These are phyloP conservation scores for Echria macrotheca DNA, from an alignment of 495 filamentous ascomycete species.

Conservation along the genomic window DNA sequence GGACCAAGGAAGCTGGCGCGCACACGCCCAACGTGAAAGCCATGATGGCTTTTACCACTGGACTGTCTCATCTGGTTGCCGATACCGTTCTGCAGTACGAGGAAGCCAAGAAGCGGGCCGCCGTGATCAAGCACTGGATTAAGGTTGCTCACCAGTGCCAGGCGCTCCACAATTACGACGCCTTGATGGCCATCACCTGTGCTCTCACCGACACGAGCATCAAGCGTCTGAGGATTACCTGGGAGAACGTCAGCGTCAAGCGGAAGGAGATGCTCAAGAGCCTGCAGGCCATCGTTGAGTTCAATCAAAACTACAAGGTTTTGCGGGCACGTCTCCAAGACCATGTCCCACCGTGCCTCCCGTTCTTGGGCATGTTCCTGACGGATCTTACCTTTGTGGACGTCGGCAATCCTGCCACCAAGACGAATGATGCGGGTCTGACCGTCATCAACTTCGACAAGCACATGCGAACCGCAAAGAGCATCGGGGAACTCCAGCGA, in stretches of 20 bases:
- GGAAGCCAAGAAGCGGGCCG: conserved; percentile 86
- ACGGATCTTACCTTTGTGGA: conserved; percentile 87
- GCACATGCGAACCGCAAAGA: conserved; percentile 86
- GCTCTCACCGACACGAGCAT: conserved; percentile 89
- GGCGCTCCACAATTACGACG: conserved; percentile 92
- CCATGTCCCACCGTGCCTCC: conserved; percentile 87
- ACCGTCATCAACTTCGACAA: conserved; percentile 98
- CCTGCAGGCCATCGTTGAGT: conserved; percentile 76
- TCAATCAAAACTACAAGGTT: conserved; percentile 85
- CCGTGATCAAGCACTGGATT: conserved; percentile 96
- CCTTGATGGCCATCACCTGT: conserved; percentile 94
- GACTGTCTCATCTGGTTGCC: conserved; percentile 88
- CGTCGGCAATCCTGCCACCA: conserved; percentile 80
- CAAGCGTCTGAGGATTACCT: conserved; percentile 82
- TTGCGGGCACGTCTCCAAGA: conserved; percentile 82
- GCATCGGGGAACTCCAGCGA: conserved; percentile 91
- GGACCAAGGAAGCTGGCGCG: conserved; percentile 77
- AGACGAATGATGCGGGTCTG: conserved; percentile 46
- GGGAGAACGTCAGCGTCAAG: conserved; percentile 84
- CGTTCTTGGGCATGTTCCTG: conserved; percentile 94
- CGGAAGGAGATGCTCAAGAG: conserved; percentile 73
- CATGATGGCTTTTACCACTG: conserved; percentile 89
- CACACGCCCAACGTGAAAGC: conserved; percentile 88
- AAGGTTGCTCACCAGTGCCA: conserved; percentile 88
- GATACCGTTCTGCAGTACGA: conserved; percentile 84